Percentiles rank a stretch among this genome's conserved stretches.
Evolutionary conservation across 2,329 filamentous ascomycete genomes (phyloP).

Genomic region (Cryphonectria carpinicola): DNA sequence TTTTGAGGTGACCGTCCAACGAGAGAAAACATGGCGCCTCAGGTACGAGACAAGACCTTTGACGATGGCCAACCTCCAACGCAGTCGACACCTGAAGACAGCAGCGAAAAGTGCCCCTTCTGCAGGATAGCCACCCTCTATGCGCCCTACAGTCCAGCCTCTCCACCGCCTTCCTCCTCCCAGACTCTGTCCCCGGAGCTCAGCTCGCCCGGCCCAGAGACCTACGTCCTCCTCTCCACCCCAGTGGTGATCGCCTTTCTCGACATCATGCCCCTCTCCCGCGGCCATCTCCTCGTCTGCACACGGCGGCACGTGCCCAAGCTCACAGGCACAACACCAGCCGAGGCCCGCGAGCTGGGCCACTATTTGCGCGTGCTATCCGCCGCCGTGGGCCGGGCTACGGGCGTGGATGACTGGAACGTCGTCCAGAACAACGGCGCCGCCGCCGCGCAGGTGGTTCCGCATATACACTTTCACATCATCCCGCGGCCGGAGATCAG

Average conservation of each 20-base stretch:
- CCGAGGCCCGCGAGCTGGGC: conserved; percentile 70
- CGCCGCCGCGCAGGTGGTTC: conserved; percentile 88
- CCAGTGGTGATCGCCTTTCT: conserved; percentile 82
- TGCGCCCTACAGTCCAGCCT: conserved; percentile 48
- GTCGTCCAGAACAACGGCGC: conserved; percentile 95
- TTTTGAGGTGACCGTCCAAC: not conserved
- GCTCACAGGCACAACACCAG: conserved; percentile 68
- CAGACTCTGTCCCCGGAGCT: conserved; percentile 39
- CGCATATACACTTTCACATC: conserved; percentile 92
- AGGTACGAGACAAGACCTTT: conserved; percentile 22
- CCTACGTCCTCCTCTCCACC: conserved; percentile 77
- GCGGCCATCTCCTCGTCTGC: conserved; percentile 81
- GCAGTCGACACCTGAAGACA: conserved; percentile 16
- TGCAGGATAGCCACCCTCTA: conserved; percentile 61
- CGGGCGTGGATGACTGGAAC: conserved; percentile 85
- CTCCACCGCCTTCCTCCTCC: conserved; percentile 46
- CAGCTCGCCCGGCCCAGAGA: conserved; percentile 46
- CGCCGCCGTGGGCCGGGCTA: conserved; percentile 68
- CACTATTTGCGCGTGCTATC: conserved; percentile 72
- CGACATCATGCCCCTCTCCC: conserved; percentile 87
- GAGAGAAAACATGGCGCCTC: conserved; percentile 21
- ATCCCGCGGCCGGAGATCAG: conserved; percentile 79
- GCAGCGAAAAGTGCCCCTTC: conserved; percentile 58
- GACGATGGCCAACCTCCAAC: conserved; percentile 18
- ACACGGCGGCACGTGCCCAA: conserved; percentile 79